Percentiles rank a stretch among this genome's conserved stretches.
Conservation (phyloP, 495 filamentous ascomycete genomes). For the Podospora pseudoanserina region DNA sequence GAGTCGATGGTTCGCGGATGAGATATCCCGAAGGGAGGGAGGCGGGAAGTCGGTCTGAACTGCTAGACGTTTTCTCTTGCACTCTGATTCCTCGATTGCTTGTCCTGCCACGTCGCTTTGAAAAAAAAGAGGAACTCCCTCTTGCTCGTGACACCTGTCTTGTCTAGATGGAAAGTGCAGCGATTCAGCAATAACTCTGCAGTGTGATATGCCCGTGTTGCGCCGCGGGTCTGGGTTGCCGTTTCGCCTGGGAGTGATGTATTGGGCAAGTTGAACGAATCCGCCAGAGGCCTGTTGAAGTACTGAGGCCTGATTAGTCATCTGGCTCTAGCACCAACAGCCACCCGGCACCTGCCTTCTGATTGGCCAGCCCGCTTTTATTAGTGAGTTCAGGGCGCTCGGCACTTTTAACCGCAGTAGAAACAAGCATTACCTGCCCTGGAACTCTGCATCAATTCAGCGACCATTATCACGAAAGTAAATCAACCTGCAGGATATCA, state of each 20-base stretch:
- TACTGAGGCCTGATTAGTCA: slow-evolving; percentile 29
- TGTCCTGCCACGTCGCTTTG: slow-evolving; percentile 10
- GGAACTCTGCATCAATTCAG: not conserved
- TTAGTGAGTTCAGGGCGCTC: not conserved
- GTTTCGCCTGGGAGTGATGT: slow-evolving; percentile 29
- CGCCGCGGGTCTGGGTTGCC: slow-evolving; percentile 25
- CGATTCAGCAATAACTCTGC: not conserved
- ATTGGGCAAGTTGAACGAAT: slow-evolving; percentile 32
- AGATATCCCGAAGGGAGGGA: not conserved
- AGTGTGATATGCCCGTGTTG: slow-evolving; percentile 19
- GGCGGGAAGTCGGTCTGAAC: not conserved
- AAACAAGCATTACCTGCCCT: not conserved
- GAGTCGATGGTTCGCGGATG: not conserved
- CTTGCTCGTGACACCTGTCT: slow-evolving; percentile 22
- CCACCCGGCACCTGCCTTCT: not conserved
- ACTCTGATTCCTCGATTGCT: slow-evolving; percentile 6
- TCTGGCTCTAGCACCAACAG: slow-evolving; percentile 6
- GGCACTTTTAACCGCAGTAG: not conserved
- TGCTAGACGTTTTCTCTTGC: not conserved
- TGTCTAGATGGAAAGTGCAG: slow-evolving; percentile 24
- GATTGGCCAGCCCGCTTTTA: not conserved
- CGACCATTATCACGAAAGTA: not conserved
- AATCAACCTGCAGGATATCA: too few relatives aligned
- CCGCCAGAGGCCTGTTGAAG: slow-evolving; percentile 25
- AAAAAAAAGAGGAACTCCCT: slow-evolving; percentile 10